Evolutionary conservation across 2,329 filamentous ascomycete genomes (phyloP).

Genomic region (Pseudovirgaria hyperparasitica): DNA sequence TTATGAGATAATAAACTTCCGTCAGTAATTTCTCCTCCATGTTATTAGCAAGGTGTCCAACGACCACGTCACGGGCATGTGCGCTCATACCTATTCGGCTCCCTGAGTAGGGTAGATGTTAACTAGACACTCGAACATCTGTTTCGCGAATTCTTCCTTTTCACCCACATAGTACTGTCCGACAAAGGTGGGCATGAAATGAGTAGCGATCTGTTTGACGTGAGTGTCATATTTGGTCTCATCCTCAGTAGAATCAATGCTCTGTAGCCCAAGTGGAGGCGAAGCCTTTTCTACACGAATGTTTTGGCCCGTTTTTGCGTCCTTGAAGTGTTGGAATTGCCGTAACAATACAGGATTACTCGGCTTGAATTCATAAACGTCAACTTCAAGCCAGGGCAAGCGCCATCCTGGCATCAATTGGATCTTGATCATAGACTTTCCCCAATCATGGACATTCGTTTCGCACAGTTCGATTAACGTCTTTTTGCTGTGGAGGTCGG

Average conservation of each 20-base stretch:
- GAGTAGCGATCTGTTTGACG: slow-evolving; percentile 28
- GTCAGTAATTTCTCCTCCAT: slow-evolving; percentile 26
- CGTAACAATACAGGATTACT: slow-evolving; percentile 24
- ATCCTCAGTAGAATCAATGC: slow-evolving; percentile 32
- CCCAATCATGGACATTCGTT: slow-evolving; percentile 27
- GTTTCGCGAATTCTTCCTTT: slow-evolving; percentile 30
- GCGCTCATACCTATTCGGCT: too few relatives aligned
- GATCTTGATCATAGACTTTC: slow-evolving; percentile 25
- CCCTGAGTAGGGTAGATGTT: too few relatives aligned
- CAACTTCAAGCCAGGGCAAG: slow-evolving; percentile 30
- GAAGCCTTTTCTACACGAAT: slow-evolving; percentile 24
- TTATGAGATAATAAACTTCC: slow-evolving; percentile 32
- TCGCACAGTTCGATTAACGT: slow-evolving; percentile 23
- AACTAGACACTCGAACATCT: slow-evolving; percentile 29
- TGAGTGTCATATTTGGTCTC: slow-evolving; percentile 32
- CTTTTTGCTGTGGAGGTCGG: slow-evolving; percentile 29
- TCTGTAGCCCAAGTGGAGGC: slow-evolving; percentile 33
- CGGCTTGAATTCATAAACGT: slow-evolving; percentile 34
- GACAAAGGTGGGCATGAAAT: slow-evolving; percentile 28
- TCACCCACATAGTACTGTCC: slow-evolving; percentile 33
- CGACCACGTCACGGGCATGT: too few relatives aligned
- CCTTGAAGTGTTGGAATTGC: slow-evolving; percentile 31
- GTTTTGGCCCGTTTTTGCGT: slow-evolving; percentile 19
- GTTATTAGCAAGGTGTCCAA: background rate
- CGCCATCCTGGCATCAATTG: slow-evolving; percentile 30